Conservation (phyloP, 352 stramenopile genomes). For the Pythium diclinum region DNA sequence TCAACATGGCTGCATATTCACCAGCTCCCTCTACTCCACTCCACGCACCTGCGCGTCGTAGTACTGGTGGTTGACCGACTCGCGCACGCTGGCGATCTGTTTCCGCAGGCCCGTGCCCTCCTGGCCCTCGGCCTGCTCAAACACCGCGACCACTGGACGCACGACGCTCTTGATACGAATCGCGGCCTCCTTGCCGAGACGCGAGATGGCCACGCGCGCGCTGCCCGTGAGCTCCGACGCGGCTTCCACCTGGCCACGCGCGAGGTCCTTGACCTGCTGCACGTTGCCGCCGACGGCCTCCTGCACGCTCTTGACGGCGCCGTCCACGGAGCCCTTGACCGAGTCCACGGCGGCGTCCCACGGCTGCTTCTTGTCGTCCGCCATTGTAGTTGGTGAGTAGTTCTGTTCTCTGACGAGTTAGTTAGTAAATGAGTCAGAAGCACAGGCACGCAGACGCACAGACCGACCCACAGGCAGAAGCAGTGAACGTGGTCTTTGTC, state of each 20-base stretch:
- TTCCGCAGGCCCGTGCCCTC: slow-evolving; percentile 71
- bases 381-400: neutral
- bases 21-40: neutral
- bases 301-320: slow-evolving; percentile 46
- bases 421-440: slow-evolving; percentile 1
- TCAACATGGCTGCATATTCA: neutral
- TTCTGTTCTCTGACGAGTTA: neutral
- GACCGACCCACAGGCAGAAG: neutral
- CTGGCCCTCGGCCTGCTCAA: slow-evolving; percentile 53
- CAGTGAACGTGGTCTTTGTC: neutral
- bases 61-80: slow-evolving; percentile 59
- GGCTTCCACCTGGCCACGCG: slow-evolving; percentile 41
- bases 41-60: slow-evolving; percentile 42
- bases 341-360: slow-evolving; percentile 46
- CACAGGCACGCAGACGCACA: neutral
- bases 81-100: slow-evolving; percentile 42
- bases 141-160: slow-evolving; percentile 55
- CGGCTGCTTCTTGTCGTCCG: slow-evolving; percentile 51
- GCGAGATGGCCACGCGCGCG: slow-evolving; percentile 44
- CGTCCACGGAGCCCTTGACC: slow-evolving; percentile 49
- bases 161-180: slow-evolving; percentile 37
- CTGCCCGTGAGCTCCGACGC: slow-evolving; percentile 63
- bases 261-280: slow-evolving; percentile 43
- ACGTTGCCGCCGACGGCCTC: slow-evolving; percentile 35
- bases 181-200: slow-evolving; percentile 38